phyloP scores from a whole-genome alignment of 352 stramenopile genomes.

The Phytophthora podocarpi region DNA sequence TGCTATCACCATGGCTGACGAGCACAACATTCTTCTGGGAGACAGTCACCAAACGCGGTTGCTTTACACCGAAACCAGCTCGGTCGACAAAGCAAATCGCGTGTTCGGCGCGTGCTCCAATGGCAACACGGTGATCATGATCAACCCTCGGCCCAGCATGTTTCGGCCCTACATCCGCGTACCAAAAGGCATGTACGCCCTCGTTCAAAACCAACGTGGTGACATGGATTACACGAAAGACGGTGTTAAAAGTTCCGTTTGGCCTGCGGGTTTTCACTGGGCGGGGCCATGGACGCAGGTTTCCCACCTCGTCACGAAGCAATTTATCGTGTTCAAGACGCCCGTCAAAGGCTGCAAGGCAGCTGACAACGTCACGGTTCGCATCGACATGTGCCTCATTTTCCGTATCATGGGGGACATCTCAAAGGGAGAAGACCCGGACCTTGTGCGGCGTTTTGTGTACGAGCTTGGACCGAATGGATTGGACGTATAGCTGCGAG shows the following conservation, averaged over 20 bases:
- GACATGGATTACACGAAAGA: constrained; percentile 59
- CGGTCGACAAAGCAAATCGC: no score
- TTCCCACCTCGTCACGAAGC: constrained; percentile 85
- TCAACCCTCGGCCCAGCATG: no score
- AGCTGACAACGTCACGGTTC: no score
- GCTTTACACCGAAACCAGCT: no score
- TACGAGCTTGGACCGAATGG: constrained; percentile 87
- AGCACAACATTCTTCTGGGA: constrained; percentile 6
- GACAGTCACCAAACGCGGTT: no score
- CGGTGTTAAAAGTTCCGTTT: constrained; percentile 50
- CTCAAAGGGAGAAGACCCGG: no score
- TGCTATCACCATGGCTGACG: constrained; percentile 24
- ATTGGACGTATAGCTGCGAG: no score
- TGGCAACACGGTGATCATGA: no score
- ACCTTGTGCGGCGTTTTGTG: constrained; percentile 83
- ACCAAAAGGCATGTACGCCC: constrained; percentile 85
- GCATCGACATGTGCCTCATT: constrained; percentile 85
- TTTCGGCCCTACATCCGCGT: constrained; percentile 89
- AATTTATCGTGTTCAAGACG: constrained; percentile 87
- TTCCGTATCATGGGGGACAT: constrained; percentile 86
- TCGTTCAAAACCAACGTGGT: constrained; percentile 81
- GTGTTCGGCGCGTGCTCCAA: no score
- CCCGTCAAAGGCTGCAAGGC: no score
- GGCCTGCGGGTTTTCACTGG: constrained; percentile 75
- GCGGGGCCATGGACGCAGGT: constrained; percentile 73